Evolutionary conservation across 148 eudicot genomes (phyloP).

Genomic region (Polygonum aviculare): DNA sequence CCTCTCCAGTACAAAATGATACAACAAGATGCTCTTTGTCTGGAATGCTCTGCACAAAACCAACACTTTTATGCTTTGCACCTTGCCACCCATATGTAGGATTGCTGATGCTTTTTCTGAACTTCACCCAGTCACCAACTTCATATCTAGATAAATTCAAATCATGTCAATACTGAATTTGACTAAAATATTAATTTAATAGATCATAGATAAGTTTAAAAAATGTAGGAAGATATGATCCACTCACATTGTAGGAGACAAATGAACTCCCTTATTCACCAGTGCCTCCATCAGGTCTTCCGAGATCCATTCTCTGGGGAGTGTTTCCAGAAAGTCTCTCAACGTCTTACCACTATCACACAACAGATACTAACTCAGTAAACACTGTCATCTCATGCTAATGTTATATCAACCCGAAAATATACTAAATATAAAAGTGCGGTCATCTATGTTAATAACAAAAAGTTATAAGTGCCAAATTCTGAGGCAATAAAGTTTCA

Average conservation of each 20-base stretch:
- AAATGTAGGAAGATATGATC: not conserved
- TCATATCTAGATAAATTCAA: conserved; percentile 42
- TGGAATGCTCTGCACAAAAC: conserved; percentile 84
- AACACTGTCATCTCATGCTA: not conserved
- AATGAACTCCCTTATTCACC: conserved; percentile 60
- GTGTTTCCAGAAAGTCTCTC: conserved; percentile 84
- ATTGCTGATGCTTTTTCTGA: conserved; percentile 48
- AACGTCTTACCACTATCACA: conserved; percentile 79
- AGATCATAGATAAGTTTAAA: conserved; percentile 10
- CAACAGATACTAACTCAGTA: not conserved
- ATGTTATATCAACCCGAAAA: not conserved
- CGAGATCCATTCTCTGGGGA: conserved; percentile 99
- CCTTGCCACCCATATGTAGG: conserved; percentile 97
- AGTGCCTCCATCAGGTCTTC: conserved; percentile 96
- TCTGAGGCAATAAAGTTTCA: not conserved
- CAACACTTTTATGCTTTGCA: conserved; percentile 80
- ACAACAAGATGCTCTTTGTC: conserved; percentile 79
- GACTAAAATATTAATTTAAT: not conserved
- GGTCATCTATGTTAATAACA: not conserved
- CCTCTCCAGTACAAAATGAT: conserved; percentile 91
- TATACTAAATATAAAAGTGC: not conserved
- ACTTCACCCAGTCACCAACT: conserved; percentile 94
- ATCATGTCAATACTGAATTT: not conserved
- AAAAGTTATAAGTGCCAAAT: not conserved
- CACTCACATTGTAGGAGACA: conserved; percentile 89